Base-by-base conservation (phyloP, 2,329 filamentous ascomycete species). In the Tolypocladium endophyticum region DNA sequence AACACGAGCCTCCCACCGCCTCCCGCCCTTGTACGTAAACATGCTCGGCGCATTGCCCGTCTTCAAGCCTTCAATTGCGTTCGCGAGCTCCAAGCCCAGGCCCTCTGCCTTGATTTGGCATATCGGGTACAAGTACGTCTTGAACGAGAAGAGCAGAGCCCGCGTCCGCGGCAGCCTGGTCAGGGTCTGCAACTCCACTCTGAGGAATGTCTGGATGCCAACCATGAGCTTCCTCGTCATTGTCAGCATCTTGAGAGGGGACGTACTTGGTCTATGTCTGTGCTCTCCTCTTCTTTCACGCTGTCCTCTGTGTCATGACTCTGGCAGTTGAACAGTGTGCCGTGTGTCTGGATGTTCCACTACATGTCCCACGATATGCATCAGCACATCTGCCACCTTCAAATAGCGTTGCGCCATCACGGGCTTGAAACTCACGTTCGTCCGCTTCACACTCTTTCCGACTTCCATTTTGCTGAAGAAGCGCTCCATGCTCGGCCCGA, bases 141-240 rank as follows among this genome's bases (percentile, higher is more conserved):
- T 83, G 72, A 84, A 81, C 12, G 79, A 80, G 67, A 84, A 84
- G 16, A 83, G 65, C 2, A 83, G 67, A 0, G 77, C 76, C 3
- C 67, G 66, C 0, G 77, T 79, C 59, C 72, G 65, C 0, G 80
- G 80, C 9, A 84, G 71, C 1, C 81, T 73, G 1, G 74, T 79
- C 36, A 83, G 63, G 0, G 79, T 80, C 65, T 84, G 81, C 18
- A 81, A 70, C 66, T 85, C 81, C 36, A 79, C 75, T 33, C 79
- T 73, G 6, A 79, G 62, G 55, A 68, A 70, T 8, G 73, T 67
- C 73, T 77, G 54, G 54, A 38, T n/a, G 23, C 35, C 25, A 16
- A 14, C 12, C 14, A 18, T 56, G 3, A 28, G 39, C n/a, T 39
- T 55, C 33, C 20, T 23, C 7, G 28, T 12, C 30, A 7, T 35